Percentiles rank a stretch among this genome's conserved stretches.
These are phyloP conservation scores for Komagataella kurtzmanii DNA, from an alignment of 805 yeast species.

Conservation along the genomic window DNA sequence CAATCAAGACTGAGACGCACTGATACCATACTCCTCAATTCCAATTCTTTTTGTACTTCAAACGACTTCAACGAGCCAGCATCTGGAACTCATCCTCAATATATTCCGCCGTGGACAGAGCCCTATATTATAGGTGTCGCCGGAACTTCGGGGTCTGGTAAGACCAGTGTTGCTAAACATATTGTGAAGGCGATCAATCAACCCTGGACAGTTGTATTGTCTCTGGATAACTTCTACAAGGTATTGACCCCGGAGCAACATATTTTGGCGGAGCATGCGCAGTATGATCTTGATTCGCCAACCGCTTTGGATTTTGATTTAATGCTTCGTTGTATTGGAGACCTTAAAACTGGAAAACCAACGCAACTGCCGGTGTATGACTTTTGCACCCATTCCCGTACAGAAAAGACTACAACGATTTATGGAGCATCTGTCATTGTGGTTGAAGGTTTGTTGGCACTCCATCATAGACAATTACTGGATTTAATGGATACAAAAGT, in stretches of 20 bases:
- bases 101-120: slow-evolving; percentile 79
- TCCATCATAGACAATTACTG: slow-evolving; percentile 55
- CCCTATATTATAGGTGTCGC: slow-evolving; percentile 85
- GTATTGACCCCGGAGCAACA: slow-evolving; percentile 56
- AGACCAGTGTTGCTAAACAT: slow-evolving; percentile 79
- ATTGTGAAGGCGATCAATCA: slow-evolving; percentile 67
- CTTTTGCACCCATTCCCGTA: slow-evolving; percentile 45
- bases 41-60: not conserved
- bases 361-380: slow-evolving; percentile 62
- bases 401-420: slow-evolving; percentile 56
- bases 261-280: slow-evolving; percentile 45
- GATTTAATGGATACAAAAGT: slow-evolving; percentile 76
- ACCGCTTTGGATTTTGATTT: slow-evolving; percentile 72
- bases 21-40: not conserved
- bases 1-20: not conserved
- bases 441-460: slow-evolving; percentile 81
- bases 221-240: slow-evolving; percentile 84
- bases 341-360: slow-evolving; percentile 57
- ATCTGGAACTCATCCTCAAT: slow-evolving; percentile 11
- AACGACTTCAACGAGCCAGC: not conserved
- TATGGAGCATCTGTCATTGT: slow-evolving; percentile 93
- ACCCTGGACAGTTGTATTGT: slow-evolving; percentile 88
- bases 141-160: slow-evolving; percentile 84
- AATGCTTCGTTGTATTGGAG: slow-evolving; percentile 45
- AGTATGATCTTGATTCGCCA: slow-evolving; percentile 83